phyloP scores from a whole-genome alignment of 2,329 filamentous ascomycete genomes.

The Ceratocystiopsis minuta region DNA sequence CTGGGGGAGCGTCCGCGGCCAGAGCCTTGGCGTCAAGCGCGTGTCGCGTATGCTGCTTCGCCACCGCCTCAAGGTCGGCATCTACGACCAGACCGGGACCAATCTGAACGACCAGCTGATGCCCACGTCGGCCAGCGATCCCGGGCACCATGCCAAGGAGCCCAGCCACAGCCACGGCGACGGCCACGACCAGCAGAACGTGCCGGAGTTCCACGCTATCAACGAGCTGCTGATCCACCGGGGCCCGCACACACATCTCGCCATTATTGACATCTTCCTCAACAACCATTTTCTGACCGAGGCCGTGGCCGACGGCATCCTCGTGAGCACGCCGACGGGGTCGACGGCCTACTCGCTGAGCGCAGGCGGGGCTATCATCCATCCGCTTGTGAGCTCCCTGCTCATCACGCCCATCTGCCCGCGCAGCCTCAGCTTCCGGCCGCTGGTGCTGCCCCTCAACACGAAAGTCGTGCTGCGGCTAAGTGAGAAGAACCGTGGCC shows the following conservation, averaged over 20 bases:
- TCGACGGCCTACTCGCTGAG: conserved; percentile 93
- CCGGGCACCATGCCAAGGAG: background rate
- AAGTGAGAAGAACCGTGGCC: conserved; percentile 60
- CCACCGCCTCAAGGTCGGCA: conserved; percentile 69
- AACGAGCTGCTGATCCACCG: conserved; percentile 93
- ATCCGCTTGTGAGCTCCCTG: conserved; percentile 75
- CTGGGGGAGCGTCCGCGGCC: conserved; percentile 62
- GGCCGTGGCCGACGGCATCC: conserved; percentile 86
- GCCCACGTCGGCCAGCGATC: conserved; percentile 19
- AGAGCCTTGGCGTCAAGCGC: conserved; percentile 59
- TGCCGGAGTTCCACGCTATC: conserved; percentile 48
- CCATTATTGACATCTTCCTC: conserved; percentile 80
- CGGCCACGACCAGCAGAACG: conserved; percentile 1
- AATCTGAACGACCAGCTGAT: conserved; percentile 37
- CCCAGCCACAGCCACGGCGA: background rate
- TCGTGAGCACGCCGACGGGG: conserved; percentile 84
- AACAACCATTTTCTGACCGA: conserved; percentile 82
- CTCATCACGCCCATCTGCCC: conserved; percentile 90
- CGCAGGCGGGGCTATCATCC: conserved; percentile 80
- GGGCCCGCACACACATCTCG: conserved; percentile 74
- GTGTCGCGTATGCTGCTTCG: conserved; percentile 70
- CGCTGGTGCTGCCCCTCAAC: conserved; percentile 72
- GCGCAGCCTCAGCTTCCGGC: conserved; percentile 77
- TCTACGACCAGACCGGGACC: conserved; percentile 53
- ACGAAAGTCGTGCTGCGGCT: conserved; percentile 68